These are phyloP conservation scores for Elsinoe necatrix DNA, from an alignment of 2,329 filamentous ascomycete genomes.

Conservation along the genomic window DNA sequence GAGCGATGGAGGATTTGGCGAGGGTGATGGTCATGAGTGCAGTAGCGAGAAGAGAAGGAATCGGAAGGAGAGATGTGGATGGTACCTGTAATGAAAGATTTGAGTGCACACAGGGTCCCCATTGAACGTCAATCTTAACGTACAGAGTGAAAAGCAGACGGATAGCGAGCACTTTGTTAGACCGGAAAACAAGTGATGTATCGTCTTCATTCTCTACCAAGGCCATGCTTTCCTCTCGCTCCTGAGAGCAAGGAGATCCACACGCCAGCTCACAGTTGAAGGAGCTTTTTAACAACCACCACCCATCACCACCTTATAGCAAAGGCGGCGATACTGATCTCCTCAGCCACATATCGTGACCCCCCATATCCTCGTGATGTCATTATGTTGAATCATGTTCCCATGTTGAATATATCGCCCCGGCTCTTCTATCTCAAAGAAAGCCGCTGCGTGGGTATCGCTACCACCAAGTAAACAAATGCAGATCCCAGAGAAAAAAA, in stretches of 20 bases:
- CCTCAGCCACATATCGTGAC: slow-evolving; percentile 1
- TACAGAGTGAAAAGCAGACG: too few species aligned
- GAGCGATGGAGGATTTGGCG: background rate
- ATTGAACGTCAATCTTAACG: too few species aligned
- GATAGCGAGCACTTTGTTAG: too few species aligned
- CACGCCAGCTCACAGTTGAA: slow-evolving; percentile 13
- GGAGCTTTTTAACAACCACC: slow-evolving; percentile 5
- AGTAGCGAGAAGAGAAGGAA: too few species aligned
- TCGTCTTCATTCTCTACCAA: slow-evolving; percentile 8
- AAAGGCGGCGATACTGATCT: background rate
- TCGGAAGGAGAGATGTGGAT: too few species aligned
- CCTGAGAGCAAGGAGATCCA: background rate
- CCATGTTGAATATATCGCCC: background rate
- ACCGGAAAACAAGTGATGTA: too few species aligned
- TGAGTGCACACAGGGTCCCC: too few species aligned
- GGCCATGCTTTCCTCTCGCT: background rate
- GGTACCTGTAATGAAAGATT: too few species aligned
- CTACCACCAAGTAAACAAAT: background rate
- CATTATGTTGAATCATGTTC: slow-evolving; percentile 6
- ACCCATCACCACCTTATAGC: background rate
- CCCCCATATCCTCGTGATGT: background rate
- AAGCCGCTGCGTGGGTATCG: background rate
- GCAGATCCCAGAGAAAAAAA: background rate
- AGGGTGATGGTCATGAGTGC: background rate
- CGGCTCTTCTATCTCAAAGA: background rate